Base-by-base conservation (phyloP, 2,329 filamentous ascomycete genomes). In the Fusarium subtropicale region DNA sequence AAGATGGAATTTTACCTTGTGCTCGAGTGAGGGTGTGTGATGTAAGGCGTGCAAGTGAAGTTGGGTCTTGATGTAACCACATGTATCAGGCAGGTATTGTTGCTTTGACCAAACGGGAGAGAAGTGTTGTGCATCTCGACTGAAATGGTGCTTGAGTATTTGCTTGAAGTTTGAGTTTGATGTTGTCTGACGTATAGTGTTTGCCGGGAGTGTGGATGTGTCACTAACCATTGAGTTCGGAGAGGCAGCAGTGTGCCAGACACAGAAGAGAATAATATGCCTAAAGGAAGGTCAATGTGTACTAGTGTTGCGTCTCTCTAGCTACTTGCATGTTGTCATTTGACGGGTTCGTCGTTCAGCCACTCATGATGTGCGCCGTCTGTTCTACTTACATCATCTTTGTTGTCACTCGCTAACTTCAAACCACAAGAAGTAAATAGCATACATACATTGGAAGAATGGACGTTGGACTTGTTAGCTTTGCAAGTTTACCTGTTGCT, bases 1-100 rank as follows among this genome's bases (percentile, higher is more conserved):
- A 69, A 56, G 57, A 69, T 39, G 57, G 58, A 60, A 68, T 66
- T 51, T 52, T 33, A 53, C 26, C 42, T 56, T 59, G 26, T 20
- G 18, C 13, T 8, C 10, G 28, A 59, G 18, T 16, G 28, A 64
- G 10, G 13, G 28, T 34, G 24, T 34, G 24, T 52, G 16, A 26
- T 24, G 10, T 15, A 7, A 15, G 20, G 8, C n/a, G 18, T 9
- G 45, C 11, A 18, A 36, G 7, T 13, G 7, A 18, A 7, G 20
- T n/a, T 12, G 4, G 12, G 26, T 13, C 11, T 12, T 41, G 8
- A 18, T 6, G 6, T 10, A 18, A n/a, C n/a, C n/a, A n/a, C n/a
- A 31, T 15, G 15, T 10, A 30, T 30, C 4, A 30, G 13, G 4
- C 7, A 31, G 12, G 11, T 4, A 20, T 31, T 3, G 11, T 22